Evolutionary conservation across 306 rosid genomes (phyloP).

Genomic region (Cercis canadensis): DNA sequence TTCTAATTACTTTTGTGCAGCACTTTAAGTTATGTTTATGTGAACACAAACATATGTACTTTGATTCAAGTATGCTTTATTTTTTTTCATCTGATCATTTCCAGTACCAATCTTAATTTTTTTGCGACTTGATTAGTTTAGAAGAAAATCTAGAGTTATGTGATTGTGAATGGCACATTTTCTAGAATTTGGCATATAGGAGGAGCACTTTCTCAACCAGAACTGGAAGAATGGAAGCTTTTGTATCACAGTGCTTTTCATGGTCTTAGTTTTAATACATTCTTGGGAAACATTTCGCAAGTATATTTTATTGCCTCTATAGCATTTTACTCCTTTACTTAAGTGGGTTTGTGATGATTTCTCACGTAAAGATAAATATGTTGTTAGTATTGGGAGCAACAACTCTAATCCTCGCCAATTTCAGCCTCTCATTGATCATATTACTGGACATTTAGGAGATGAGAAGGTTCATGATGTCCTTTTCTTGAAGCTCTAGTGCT

Average conservation of each 20-base stretch:
- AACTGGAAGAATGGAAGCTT: constrained; percentile 85
- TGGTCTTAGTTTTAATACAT: constrained; percentile 94
- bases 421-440: constrained; percentile 94
- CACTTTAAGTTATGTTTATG: neutral
- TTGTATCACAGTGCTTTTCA: constrained; percentile 85
- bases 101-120: constrained; percentile 13
- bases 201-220: constrained; percentile 83
- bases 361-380: constrained; percentile 58
- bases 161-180: constrained; percentile 15
- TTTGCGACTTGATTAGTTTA: constrained; percentile 5
- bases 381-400: constrained; percentile 80
- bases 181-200: constrained; percentile 79
- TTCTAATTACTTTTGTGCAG: neutral
- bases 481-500: constrained; percentile 26
- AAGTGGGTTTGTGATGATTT: neutral
- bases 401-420: constrained; percentile 81
- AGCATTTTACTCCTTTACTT: constrained; percentile 19
- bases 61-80: constrained; percentile 14
- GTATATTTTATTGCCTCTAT: constrained; percentile 39
- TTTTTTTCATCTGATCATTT: constrained; percentile 1
- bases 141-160: constrained; percentile 27
- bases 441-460: constrained; percentile 97
- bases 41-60: neutral
- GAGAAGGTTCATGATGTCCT: constrained; percentile 64
- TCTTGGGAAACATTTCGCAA: constrained; percentile 82